A percentile compares a stretch with the other conserved stretches of the same genome.
phyloP scores from a whole-genome alignment of 169 alveolate genomes.

The Plasmodium berghei region DNA sequence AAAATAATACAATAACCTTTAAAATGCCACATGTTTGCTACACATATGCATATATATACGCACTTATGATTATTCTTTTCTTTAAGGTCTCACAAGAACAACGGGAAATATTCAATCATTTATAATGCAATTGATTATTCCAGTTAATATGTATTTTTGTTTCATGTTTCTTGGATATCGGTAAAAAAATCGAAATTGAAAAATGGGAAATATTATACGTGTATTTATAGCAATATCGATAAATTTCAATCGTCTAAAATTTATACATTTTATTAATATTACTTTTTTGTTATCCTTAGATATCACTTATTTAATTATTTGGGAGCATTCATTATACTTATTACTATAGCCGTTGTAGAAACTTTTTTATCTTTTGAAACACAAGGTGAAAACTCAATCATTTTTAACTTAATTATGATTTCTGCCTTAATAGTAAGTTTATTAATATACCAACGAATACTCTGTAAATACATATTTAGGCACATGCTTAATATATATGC shows the following conservation, averaged over 20 bases:
- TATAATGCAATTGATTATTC: constrained; percentile 44
- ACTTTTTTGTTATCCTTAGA: constrained; percentile 7
- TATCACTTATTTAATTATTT: constrained; percentile 52
- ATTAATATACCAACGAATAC: not conserved
- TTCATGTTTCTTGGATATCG: constrained; percentile 40
- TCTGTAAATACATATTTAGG: not conserved
- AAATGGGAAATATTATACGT: not conserved
- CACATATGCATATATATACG: not conserved
- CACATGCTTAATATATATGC: not conserved
- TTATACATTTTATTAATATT: not conserved
- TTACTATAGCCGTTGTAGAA: constrained; percentile 54
- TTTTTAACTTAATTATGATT: constrained; percentile 44
- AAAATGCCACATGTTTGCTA: too few species aligned
- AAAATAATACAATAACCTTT: too few species aligned
- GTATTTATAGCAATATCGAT: not conserved
- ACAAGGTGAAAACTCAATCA: constrained; percentile 57
- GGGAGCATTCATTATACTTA: constrained; percentile 38
- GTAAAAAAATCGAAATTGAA: constrained; percentile 8
- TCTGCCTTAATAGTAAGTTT: constrained; percentile 37
- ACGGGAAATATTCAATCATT: constrained; percentile 69
- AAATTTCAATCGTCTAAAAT: too few species aligned
- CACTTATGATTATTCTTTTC: not conserved
- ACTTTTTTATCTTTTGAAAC: constrained; percentile 56
- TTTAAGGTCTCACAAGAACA: constrained; percentile 59
- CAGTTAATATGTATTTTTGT: constrained; percentile 60